Conservation (phyloP, 192 early-diverging fungal genomes). For the Gigaspora rosea region DNA sequence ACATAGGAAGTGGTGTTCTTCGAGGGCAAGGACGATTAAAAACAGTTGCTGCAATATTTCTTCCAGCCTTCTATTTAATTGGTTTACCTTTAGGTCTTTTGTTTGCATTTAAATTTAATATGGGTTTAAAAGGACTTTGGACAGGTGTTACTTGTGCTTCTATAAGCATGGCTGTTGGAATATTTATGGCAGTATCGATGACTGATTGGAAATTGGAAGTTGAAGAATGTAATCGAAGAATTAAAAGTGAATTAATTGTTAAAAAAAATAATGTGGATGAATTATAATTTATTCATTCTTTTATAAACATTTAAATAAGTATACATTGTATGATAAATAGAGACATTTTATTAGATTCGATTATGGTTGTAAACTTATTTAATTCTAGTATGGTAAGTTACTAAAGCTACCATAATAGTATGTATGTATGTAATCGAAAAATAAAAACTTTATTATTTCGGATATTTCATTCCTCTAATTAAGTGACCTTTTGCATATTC, state of each 20-base stretch:
- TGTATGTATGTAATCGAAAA: neutral
- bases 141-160: conserved; percentile 55
- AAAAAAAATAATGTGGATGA: neutral
- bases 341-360: neutral
- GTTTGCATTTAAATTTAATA: conserved; percentile 55
- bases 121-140: conserved; percentile 69
- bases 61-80: conserved; percentile 67
- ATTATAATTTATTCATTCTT: neutral
- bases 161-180: conserved; percentile 41
- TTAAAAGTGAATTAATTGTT: neutral
- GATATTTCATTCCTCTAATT: conserved; percentile 8
- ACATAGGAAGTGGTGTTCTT: conserved; percentile 67
- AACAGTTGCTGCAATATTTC: conserved; percentile 58
- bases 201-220: conserved; percentile 44
- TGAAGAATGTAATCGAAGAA: conserved; percentile 36
- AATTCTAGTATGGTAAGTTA: neutral
- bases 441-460: conserved; percentile 14
- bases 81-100: conserved; percentile 66
- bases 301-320: neutral
- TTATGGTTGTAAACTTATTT: neutral
- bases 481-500: neutral
- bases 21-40: conserved; percentile 80
- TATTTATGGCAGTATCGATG: conserved; percentile 39
- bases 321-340: neutral
- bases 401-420: neutral